Evolutionary conservation across 495 filamentous ascomycete species (phyloP).

Genomic region (Neurospora pannonica): DNA sequence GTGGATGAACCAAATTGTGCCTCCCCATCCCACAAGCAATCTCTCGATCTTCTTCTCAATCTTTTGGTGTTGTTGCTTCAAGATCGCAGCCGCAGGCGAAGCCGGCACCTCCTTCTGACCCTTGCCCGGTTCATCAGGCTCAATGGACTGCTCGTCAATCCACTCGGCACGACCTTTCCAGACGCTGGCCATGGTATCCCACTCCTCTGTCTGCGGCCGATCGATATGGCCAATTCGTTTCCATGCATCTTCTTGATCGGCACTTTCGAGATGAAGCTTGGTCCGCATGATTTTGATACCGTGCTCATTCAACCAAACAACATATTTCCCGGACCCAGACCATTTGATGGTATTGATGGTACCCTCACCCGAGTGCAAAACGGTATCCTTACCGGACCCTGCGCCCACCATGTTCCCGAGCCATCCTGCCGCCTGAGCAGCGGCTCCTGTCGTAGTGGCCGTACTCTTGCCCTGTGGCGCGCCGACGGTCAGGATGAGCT

Average conservation of each 20-base stretch:
- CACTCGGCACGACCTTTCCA: slow-evolving; percentile 90
- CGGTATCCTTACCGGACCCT: slow-evolving; percentile 72
- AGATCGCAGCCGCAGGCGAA: slow-evolving; percentile 37
- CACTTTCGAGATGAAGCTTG: slow-evolving; percentile 68
- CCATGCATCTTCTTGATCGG: slow-evolving; percentile 77
- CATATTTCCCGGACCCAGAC: slow-evolving; percentile 82
- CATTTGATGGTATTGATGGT: slow-evolving; percentile 84
- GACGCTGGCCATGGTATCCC: slow-evolving; percentile 90
- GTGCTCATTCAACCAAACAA: slow-evolving; percentile 91
- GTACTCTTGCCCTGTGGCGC: slow-evolving; percentile 68
- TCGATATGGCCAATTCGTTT: slow-evolving; percentile 92
- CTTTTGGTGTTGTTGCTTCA: slow-evolving; percentile 35
- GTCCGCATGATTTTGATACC: slow-evolving; percentile 96
- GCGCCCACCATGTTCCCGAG: slow-evolving; percentile 73
- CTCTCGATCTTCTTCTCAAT: slow-evolving; percentile 54
- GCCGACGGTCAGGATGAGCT: slow-evolving; percentile 78
- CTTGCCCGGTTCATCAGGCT: slow-evolving; percentile 42
- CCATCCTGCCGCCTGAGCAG: slow-evolving; percentile 80
- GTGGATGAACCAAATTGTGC: slow-evolving; percentile 90
- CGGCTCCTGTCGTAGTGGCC: slow-evolving; percentile 68
- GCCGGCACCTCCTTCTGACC: slow-evolving; percentile 19
- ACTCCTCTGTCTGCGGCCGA: slow-evolving; percentile 64
- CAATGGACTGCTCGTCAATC: slow-evolving; percentile 73
- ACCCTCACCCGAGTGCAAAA: slow-evolving; percentile 89
- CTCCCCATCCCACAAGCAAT: slow-evolving; percentile 87